Evolutionary conservation across 1,139 yeast species (phyloP).

Genomic region (Blastobotrys elegans): DNA sequence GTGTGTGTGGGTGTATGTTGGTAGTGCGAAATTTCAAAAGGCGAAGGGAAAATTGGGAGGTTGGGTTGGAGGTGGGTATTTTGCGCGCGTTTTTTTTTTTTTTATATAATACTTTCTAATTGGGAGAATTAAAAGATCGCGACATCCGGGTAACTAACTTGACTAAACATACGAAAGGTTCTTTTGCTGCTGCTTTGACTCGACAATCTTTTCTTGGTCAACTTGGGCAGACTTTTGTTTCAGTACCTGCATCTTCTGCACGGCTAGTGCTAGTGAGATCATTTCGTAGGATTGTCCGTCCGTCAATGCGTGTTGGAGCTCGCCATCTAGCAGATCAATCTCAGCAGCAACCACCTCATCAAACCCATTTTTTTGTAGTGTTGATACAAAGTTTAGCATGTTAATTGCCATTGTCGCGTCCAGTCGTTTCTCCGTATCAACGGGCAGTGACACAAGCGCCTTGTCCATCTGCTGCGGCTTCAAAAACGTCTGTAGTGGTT

Average conservation of each 20-base stretch:
- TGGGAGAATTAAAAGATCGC: background rate
- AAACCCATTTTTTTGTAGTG: constrained; percentile 4
- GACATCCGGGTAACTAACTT: background rate
- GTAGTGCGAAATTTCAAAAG: background rate
- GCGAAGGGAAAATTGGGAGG: background rate
- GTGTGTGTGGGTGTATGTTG: background rate
- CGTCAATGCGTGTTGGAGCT: constrained; percentile 1
- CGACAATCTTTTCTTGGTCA: too few species aligned
- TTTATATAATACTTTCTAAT: too few species aligned
- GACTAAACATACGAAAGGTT: too few species aligned
- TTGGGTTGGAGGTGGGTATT: background rate
- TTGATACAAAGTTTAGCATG: constrained; percentile 5
- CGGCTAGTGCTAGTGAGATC: constrained; percentile 13
- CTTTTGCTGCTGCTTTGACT: too few species aligned
- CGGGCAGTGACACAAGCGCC: constrained; percentile 4
- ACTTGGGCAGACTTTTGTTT: background rate
- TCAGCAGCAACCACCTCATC: background rate
- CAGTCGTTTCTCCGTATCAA: constrained; percentile 5
- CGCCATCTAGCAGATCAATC: background rate
- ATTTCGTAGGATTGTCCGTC: constrained; percentile 8
- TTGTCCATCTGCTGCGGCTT: background rate
- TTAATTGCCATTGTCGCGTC: constrained; percentile 9
- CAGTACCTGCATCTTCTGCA: constrained; percentile 9
- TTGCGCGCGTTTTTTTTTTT: too few species aligned
- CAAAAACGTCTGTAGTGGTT: background rate